Base-by-base conservation (phyloP, 2,329 filamentous ascomycete species). In the Helotiales sp. region DNA sequence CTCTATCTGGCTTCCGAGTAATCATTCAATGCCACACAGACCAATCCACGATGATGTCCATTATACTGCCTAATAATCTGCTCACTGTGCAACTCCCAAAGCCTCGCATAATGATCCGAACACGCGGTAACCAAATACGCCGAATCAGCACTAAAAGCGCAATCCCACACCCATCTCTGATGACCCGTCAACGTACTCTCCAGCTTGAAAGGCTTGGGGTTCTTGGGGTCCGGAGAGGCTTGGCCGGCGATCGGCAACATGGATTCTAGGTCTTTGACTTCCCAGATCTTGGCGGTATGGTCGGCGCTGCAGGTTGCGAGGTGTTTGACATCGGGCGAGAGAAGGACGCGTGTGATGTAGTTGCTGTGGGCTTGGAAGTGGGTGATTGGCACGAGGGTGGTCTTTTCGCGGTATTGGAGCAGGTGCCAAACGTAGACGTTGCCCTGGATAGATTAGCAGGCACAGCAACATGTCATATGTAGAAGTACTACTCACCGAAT, bases 391-490 rank as follows among this genome's bases (percentile, higher is more conserved):
- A 91, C 85, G 26, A 92, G 87, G 49, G 87, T 88, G 47, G 90
- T 92, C 60, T 89, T 83, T 70, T 92, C 89, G 50, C 85, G 84
- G 57, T 75, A 74, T 76, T 97, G 93, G 69, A 94, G 87, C 78
- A 99, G 92, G 71, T 93, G 91, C 96, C 96, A 99, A 74, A 99
- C 93, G 78, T 97, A 99, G 70, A 98, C 94, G 75, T 96, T 96
- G 73, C 96, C 96, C 92, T 97, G 73, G 10, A 17, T 26, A 43
- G 32, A 34, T 59, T 57, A 66, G 22, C 58, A 52, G 65, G 6
- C n/a, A 45, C 47, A 43, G 28, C 11, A 26, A 32, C 22, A 17
- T 20, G 20, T 22, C 45, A 49, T 58, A 15, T n/a, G 49, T 52
- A 50, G 13, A 37, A 24, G 11, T n/a, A 22, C 40, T 55, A 73